Base-by-base conservation (phyloP, 371 early-diverging fungal species). In the Mortierella sp. region DNA sequence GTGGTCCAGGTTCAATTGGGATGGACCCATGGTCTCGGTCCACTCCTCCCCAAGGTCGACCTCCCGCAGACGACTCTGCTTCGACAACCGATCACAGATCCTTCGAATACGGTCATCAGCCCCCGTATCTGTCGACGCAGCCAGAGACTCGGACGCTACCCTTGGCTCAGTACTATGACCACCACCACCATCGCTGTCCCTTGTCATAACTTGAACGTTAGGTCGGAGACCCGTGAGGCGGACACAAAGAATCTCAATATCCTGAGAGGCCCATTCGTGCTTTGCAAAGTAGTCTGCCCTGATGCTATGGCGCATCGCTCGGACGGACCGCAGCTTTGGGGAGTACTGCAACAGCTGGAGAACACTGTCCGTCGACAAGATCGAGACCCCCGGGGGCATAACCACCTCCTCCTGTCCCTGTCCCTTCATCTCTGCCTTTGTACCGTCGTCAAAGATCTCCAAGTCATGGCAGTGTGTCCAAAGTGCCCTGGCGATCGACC, bases 31-130 rank as follows among this genome's bases (percentile, higher is more conserved):
- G 7, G 58, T 19, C 58, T 55, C 58, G 34, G 58, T 31, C 58
- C 58, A 55, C 58, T 55, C 58, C 58, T 55, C 58, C 16, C 58
- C 58, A 2, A 55, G 58, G 58, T 55, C 58, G 31, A 55, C 19
- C 29, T 7, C 19, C 6, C 58, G 58, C 29, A 55, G 58, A 34
- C 34, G 6, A 29, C 34, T 31, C 34, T 31, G 5, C 58, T 55
- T n/a, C n/a, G n/a, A n/a, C n/a, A n/a, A n/a, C n/a, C n/a, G n/a
- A n/a, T n/a, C n/a, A n/a, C n/a, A n/a, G n/a, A n/a, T n/a, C n/a
- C n/a, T n/a, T n/a, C n/a, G n/a, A n/a, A n/a, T n/a, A n/a, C 58
- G 13, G 31, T 6, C 34, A 55, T 14, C 13, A 29, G 14, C 16
- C 19, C 58, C 58, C 31, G 4, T 16, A 55, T 55, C 58, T 31